Evolutionary conservation across 192 early-diverging fungal species (phyloP).

Genomic region (Irineochytrium annulatum): DNA sequence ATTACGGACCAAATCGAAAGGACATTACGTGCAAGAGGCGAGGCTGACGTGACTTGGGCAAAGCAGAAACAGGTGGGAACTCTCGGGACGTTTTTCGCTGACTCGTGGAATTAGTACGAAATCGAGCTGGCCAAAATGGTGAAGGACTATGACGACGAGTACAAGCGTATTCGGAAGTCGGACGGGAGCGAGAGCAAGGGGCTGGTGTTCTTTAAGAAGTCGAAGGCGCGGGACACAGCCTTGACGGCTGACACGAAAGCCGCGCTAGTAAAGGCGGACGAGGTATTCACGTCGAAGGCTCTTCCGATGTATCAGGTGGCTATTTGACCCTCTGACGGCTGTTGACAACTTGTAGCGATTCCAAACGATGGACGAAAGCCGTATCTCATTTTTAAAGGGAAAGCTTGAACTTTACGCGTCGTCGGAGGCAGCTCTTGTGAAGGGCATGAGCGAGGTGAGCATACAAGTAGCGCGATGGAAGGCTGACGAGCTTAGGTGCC

Average conservation of each 20-base stretch:
- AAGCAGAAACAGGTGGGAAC: neutral
- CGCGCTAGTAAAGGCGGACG: too few species aligned
- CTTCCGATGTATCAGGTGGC: too few species aligned
- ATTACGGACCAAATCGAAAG: neutral
- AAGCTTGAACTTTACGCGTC: too few species aligned
- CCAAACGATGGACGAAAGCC: too few species aligned
- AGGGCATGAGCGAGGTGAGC: too few species aligned
- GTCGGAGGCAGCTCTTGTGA: too few species aligned
- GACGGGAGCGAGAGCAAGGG: slow-evolving; percentile 2
- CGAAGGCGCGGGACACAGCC: neutral
- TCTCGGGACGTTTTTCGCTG: neutral
- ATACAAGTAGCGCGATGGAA: too few species aligned
- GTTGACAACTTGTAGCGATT: too few species aligned
- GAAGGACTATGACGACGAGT: slow-evolving; percentile 2
- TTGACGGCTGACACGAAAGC: neutral
- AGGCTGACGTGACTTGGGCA: neutral
- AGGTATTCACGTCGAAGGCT: too few species aligned
- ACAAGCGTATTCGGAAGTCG: neutral
- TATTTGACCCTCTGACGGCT: too few species aligned
- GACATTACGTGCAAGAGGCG: neutral
- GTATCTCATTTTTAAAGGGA: too few species aligned
- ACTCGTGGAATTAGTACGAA: neutral
- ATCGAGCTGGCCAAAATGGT: neutral
- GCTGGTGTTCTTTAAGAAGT: neutral
- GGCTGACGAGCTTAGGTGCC: too few species aligned